phyloP scores from a whole-genome alignment of 139 green algal genomes.

The Closterium sp. region DNA sequence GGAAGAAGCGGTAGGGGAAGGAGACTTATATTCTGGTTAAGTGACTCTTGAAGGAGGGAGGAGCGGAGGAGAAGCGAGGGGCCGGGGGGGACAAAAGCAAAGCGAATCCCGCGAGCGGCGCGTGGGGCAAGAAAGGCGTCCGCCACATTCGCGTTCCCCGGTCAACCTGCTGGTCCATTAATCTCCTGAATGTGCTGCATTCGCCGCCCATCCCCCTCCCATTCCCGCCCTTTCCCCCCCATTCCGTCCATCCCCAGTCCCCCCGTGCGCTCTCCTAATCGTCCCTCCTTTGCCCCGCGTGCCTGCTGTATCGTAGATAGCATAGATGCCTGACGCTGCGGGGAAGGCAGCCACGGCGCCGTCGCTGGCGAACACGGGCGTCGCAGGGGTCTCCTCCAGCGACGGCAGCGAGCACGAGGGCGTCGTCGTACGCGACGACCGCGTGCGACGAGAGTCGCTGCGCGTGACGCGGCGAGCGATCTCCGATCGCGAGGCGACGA shows the following conservation, averaged over 20 bases:
- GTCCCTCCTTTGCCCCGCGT: not conserved
- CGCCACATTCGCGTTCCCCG: no score
- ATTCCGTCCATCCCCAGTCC: not conserved
- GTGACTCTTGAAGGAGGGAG: no score
- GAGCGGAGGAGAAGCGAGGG: no score
- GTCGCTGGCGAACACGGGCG: not conserved
- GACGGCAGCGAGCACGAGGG: not conserved
- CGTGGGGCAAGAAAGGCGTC: no score
- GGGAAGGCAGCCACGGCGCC: constrained; percentile 14
- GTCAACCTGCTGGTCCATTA: no score
- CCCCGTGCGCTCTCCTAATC: not conserved
- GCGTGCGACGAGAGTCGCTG: not conserved
- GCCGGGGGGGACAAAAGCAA: no score
- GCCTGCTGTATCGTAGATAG: constrained; percentile 35
- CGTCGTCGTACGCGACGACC: not conserved
- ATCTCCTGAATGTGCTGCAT: no score
- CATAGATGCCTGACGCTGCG: constrained; percentile 39
- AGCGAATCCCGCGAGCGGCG: no score
- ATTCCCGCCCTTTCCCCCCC: not conserved
- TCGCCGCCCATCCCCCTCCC: no score
- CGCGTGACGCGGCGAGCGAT: not conserved
- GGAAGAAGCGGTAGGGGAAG: no score
- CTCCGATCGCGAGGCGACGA: not conserved
- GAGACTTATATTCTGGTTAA: no score
- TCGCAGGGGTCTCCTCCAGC: not conserved